Base-by-base conservation (phyloP, 2,329 filamentous ascomycete species). In the Aureobasidium sp. region DNA sequence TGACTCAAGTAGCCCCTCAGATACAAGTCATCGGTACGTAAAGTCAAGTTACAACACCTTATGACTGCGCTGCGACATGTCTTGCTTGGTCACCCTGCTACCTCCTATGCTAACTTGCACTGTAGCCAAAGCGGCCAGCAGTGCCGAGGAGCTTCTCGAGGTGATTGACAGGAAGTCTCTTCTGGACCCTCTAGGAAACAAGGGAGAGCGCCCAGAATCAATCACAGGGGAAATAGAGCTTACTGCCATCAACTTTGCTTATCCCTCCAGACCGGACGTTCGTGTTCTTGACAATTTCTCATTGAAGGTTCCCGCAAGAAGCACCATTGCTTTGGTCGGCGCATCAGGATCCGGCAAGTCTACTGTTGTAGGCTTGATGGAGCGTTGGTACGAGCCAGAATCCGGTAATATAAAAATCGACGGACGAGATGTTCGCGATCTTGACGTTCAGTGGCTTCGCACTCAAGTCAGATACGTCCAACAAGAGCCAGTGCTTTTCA, bases 301-400 rank as follows among this genome's bases (percentile, higher is more conserved):
- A 71, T 97, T 99, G 69, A 88, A 88, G 67, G 96, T 99, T 57
- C 89, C 91, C 0, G 89, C 93, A 45, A 94, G 94, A 27, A 92
- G 85, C 64, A 97, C 97, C 69, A 90, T 99, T 23, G 95, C 93
- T 58, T 93, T 99, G 65, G 95, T 99, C 55, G 94, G 94, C 0
- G 93, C 94, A 2, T 96, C 91, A 21, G 94, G 94, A 62, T 94
- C 94, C 62, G 94, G 94, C 62, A 99, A 99, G 75, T 95, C 90
- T 1, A 99, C 94, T 0, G 93, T 99, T 33, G 91, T 90, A 2
- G 90, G 90, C 17, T 78, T 99, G 23, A 77, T 99, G 6, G 79
- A 97, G 46, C 84, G 94, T 46, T 99, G 97, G 75, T 99, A 99
- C 72, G 85, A 86, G 46, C 89, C 92, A 3, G 92, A 83, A 0